Evolutionary conservation across 352 stramenopile genomes (phyloP).

Genomic region (Blastocystis sp.): DNA sequence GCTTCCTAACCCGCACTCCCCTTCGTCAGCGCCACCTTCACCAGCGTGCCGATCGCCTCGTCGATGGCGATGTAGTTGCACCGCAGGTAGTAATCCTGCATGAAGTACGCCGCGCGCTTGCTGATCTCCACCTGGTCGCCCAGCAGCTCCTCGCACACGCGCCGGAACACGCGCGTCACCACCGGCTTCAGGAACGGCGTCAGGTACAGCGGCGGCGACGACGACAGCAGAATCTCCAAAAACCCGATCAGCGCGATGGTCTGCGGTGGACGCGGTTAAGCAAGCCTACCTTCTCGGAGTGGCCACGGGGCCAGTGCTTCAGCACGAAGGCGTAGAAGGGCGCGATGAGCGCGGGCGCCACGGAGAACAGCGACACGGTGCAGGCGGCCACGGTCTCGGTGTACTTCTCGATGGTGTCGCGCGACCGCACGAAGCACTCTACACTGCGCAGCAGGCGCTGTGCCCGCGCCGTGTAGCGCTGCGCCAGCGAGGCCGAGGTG

Average conservation of each 20-base stretch:
- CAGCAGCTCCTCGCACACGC: conserved; percentile 14
- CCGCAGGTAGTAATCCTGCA: conserved; percentile 39
- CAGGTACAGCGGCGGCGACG: conserved; percentile 19
- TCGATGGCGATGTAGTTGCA: conserved; percentile 42
- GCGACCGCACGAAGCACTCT: conserved; percentile 16
- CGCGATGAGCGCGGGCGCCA: background rate
- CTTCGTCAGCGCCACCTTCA: conserved; percentile 23
- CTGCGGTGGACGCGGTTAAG: background rate
- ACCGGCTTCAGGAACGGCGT: conserved; percentile 10
- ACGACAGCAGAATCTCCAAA: conserved; percentile 11
- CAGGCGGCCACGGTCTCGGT: background rate
- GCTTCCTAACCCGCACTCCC: background rate
- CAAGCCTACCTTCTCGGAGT: background rate
- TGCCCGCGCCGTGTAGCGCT: background rate
- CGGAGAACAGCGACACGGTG: conserved; percentile 19
- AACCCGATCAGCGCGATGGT: conserved; percentile 14
- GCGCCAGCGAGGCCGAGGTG: background rate
- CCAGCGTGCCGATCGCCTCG: background rate
- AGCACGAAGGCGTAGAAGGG: conserved; percentile 29
- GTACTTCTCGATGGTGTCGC: background rate
- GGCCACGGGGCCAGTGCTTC: conserved; percentile 2
- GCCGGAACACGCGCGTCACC: background rate
- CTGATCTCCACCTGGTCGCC: conserved; percentile 26
- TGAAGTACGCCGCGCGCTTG: conserved; percentile 26
- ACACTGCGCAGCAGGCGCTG: background rate